Conservation (phyloP, 768 basidiomycete genomes). For the Termitomyces sp. region DNA sequence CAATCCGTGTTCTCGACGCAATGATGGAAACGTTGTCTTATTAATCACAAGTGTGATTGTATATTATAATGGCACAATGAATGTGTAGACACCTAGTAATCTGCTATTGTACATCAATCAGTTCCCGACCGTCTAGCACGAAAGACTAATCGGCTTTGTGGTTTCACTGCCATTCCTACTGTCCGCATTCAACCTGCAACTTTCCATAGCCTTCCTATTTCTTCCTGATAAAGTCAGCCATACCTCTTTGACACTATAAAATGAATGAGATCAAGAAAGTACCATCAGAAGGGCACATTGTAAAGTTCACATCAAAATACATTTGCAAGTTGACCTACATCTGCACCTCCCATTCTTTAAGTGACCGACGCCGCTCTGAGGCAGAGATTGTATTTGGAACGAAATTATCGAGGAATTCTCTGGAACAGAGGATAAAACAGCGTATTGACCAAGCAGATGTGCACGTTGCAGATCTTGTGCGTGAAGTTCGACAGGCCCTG, state of each 20-base stretch:
- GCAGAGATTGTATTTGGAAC: background rate
- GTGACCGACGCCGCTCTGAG: background rate
- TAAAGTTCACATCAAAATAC: background rate
- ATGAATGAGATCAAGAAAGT: too few species aligned
- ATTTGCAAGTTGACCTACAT: background rate
- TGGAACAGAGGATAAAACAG: background rate
- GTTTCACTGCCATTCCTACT: background rate
- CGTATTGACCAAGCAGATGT: background rate
- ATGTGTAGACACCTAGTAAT: background rate
- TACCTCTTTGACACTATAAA: too few species aligned
- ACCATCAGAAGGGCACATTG: background rate
- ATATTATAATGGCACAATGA: background rate
- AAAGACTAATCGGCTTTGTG: background rate
- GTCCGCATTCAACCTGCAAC: background rate
- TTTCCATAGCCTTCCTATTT: background rate
- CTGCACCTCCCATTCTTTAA: background rate
- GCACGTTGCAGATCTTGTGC: background rate
- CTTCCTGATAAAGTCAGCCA: background rate
- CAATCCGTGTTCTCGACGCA: constrained; percentile 77
- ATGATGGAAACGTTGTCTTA: constrained; percentile 79
- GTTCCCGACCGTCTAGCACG: background rate
- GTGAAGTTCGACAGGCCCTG: background rate
- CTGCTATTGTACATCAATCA: background rate
- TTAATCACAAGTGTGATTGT: constrained; percentile 21
- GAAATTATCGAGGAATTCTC: background rate